Base-by-base conservation (phyloP, 2,329 filamentous ascomycete species). In the Venturia oleaginea region DNA sequence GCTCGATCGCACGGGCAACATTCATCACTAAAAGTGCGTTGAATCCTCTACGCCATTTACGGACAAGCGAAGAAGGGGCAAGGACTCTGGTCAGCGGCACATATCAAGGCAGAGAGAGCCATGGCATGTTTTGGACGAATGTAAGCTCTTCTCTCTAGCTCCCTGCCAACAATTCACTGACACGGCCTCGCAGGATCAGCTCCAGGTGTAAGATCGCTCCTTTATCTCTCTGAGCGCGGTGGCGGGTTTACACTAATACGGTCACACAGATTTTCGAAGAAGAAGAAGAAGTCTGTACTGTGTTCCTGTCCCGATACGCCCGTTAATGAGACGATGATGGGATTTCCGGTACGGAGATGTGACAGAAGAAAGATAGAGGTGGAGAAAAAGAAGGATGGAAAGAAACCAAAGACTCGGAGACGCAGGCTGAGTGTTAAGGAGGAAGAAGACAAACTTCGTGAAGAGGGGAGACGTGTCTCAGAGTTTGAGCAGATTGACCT, bases 111-210 rank as follows among this genome's bases (percentile, higher is more conserved):
- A n/a, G 7, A 30, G 57, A 51, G 30, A 24, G 38, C 13, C 65
- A 66, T 37, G 65, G 65, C 15, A 22, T 43, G 27, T 66, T 55
- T 30, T 61, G 66, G 42, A 43, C 19, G 19, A 24, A 62, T 46
- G 40, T 48, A n/a, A 34, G 27, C n/a, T 66, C 40, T 19, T 30
- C 40, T n/a, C 19, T 6, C 7, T 43, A n/a, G 40, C 17, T n/a
- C 17, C 17, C n/a, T 17, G 40, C n/a, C 40, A 43, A 17, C 17
- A n/a, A 43, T n/a, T 19, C 3, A 43, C 40, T 43, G 7, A 43
- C 4, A n/a, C 19, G n/a, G 40, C 40, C 40, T n/a, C 19, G 40
- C 17, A n/a, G 40, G 40, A 43, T 17, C 40, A 43, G 17, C 15
- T 43, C 17, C 40, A 43, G 40, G 17, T 5, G 40, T 43, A 43